Base-by-base conservation (phyloP, 768 basidiomycete genomes). In the Polyporus arcularius region DNA sequence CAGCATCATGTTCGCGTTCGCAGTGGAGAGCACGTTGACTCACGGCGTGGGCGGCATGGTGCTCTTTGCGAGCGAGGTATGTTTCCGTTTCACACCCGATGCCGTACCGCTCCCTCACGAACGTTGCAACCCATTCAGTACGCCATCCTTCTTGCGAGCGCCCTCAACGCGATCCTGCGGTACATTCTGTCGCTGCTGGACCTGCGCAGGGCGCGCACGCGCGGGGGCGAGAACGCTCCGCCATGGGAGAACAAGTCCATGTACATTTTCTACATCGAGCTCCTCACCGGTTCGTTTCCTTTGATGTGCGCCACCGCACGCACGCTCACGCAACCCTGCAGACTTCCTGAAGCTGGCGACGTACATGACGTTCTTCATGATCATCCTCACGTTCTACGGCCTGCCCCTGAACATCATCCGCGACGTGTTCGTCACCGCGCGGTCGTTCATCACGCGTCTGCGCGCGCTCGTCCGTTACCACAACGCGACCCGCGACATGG, bases 201-300 rank as follows among this genome's bases (percentile, higher is more conserved):
- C 72, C 75, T 94, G 49, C 81, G 92, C 31, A 82, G 93, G 26
- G 94, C 95, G 2, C 83, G 86, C 50, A 78, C 80, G 54, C 76
- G 89, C 58, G 92, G 92, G 91, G 91, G 91, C 32, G 92, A 90
- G 73, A 90, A 89, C 72, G 87, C 91, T 2, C 88, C 94, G 63
- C 85, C 89, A 49, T 98, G 97, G 97, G 96, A 99, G 74, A 90
- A 95, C 70, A 98, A 98, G 80, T 94, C 92, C 78, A 96, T 98
- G 88, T 96, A 87, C 81, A 79, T 91, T 9, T 98, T 97, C 78
- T 98, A 98, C 71, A 86, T 98, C 58, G 97, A 98, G 70, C 76
- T 98, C 54, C 79, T 82, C 30, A 96, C 95, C 43, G 95, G 96
- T 96, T 64, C 49, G 85, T 75, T 18, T 52, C 46, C 38, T 31